Conservation (phyloP, 2,329 filamentous ascomycete species). For the Fusarium sp. region DNA sequence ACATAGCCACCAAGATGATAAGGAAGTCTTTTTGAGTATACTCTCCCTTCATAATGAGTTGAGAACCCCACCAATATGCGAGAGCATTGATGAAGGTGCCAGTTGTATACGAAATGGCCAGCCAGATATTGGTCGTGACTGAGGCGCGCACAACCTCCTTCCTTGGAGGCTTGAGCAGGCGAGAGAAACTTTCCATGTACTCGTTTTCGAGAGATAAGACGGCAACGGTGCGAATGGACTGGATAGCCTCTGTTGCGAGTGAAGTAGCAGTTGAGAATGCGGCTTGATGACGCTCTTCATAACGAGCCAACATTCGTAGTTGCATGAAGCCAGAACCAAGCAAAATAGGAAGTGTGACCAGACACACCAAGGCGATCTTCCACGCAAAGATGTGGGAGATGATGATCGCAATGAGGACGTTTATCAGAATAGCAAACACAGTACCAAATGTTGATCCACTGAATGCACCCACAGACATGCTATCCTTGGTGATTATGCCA, state of each 20-base stretch:
- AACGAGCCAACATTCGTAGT: slow-evolving; percentile 69
- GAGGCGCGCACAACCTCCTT: slow-evolving; percentile 64
- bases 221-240: slow-evolving; percentile 34
- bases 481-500: slow-evolving; percentile 75
- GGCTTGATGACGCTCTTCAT: slow-evolving; percentile 70
- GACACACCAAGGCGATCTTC: slow-evolving; percentile 79
- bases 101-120: slow-evolving; percentile 68
- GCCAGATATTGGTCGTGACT: slow-evolving; percentile 66
- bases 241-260: slow-evolving; percentile 36
- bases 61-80: slow-evolving; percentile 83
- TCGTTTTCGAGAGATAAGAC: slow-evolving; percentile 64
- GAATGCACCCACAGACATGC: slow-evolving; percentile 72
- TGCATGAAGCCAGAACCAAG: slow-evolving; percentile 77
- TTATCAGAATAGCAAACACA: slow-evolving; percentile 73
- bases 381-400: slow-evolving; percentile 78
- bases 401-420: slow-evolving; percentile 74
- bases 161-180: slow-evolving; percentile 61
- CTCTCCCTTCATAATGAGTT: slow-evolving; percentile 73
- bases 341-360: slow-evolving; percentile 74
- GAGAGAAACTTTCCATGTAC: slow-evolving; percentile 63
- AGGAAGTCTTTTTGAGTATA: slow-evolving; percentile 76
- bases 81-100: slow-evolving; percentile 78
- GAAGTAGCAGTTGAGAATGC: slow-evolving; percentile 63
- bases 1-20: slow-evolving; percentile 76
- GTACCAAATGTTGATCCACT: slow-evolving; percentile 77